These are phyloP conservation scores for Calophaca sinica DNA, from an alignment of 306 rosid species.

Conservation along the genomic window DNA sequence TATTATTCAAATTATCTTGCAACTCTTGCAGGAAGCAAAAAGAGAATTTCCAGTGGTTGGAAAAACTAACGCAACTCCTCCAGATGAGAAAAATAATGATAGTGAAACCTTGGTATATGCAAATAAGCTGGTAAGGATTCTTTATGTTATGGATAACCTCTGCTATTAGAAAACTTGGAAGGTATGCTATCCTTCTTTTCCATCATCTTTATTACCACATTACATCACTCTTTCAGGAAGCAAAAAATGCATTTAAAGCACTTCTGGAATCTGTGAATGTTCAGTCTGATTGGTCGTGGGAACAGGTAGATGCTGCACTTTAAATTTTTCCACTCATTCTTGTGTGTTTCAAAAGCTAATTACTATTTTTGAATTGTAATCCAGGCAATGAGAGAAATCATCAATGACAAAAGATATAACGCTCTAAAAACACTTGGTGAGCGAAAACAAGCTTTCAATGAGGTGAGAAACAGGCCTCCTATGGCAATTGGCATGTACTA, in stretches of 20 bases:
- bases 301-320: conserved; percentile 71
- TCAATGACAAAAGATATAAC: conserved; percentile 91
- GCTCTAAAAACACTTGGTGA: conserved; percentile 96
- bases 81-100: conserved; percentile 79
- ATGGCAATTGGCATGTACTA: conserved; percentile 21
- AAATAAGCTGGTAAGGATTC: conserved; percentile 79
- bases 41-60: conserved; percentile 76
- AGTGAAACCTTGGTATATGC: conserved; percentile 83
- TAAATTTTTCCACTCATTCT: conserved; percentile 16
- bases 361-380: conserved; percentile 39
- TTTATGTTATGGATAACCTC: conserved; percentile 32
- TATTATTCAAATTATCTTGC: conserved; percentile 40
- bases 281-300: conserved; percentile 99
- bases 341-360: conserved; percentile 45
- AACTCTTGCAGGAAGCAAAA: conserved; percentile 72
- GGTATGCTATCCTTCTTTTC: background rate
- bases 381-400: conserved; percentile 96
- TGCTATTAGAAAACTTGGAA: conserved; percentile 23
- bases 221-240: conserved; percentile 66
- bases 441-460: conserved; percentile 98
- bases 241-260: conserved; percentile 91
- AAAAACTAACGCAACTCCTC: conserved; percentile 64
- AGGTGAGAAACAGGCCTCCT: conserved; percentile 62
- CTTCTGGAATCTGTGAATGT: conserved; percentile 93
- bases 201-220: conserved; percentile 14